Evolutionary conservation across 1,284 basidiomycete genomes (phyloP).

Genomic region (Cutaneotrichosporon mucoides): DNA sequence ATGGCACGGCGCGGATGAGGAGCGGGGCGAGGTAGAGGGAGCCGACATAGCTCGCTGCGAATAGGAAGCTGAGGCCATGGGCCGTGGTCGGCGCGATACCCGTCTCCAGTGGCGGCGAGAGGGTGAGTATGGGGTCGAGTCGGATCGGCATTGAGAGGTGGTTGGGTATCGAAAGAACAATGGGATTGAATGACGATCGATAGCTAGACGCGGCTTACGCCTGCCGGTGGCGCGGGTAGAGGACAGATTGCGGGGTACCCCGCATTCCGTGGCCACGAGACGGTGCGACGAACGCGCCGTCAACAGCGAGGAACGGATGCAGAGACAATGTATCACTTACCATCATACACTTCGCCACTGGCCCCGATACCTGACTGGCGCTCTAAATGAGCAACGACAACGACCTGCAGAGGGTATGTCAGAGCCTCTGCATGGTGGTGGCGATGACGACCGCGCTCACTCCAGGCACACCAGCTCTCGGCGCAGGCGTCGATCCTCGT

Average conservation of each 20-base stretch:
- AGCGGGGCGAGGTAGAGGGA: constrained; percentile 49
- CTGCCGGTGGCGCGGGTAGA: too few species aligned
- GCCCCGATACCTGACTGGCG: not conserved
- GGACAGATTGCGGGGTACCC: constrained; percentile 1
- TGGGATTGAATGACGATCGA: not conserved
- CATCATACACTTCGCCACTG: not conserved
- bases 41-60: constrained; percentile 52
- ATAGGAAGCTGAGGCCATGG: constrained; percentile 37
- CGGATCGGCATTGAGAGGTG: constrained; percentile 3
- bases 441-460: not conserved
- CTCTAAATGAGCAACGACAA: constrained; percentile 20
- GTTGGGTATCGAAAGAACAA: constrained; percentile 3
- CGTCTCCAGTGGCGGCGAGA: constrained; percentile 21
- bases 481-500: constrained; percentile 34
- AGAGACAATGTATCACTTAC: not conserved
- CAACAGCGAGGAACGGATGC: too few species aligned
- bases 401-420: constrained; percentile 19
- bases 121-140: constrained; percentile 20
- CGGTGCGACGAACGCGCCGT: too few species aligned
- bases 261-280: not conserved
- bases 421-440: not conserved
- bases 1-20: constrained; percentile 9
- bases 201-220: too few species aligned
- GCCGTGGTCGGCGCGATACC: constrained; percentile 30
- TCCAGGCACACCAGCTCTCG: constrained; percentile 44